Percentiles rank a stretch among this genome's conserved stretches.
These are phyloP conservation scores for Terfezia claveryi DNA, from an alignment of 495 filamentous ascomycete species.

Conservation along the genomic window DNA sequence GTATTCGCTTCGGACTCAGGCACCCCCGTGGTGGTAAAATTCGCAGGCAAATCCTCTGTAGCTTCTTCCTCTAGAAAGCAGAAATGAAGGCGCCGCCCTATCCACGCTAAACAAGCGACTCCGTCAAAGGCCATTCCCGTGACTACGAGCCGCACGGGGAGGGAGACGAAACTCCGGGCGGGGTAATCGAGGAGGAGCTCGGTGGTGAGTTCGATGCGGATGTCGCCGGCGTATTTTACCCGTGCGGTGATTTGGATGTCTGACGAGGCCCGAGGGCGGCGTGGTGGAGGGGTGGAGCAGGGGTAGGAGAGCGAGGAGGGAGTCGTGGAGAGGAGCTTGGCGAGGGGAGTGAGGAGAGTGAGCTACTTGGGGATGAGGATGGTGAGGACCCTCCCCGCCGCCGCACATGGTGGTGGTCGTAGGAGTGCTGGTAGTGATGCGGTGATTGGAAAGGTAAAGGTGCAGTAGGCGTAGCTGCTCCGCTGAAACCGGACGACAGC, in stretches of 20 bases:
- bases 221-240: constrained; percentile 64
- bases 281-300: constrained; percentile 4
- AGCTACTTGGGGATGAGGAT: background rate
- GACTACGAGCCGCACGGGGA: constrained; percentile 77
- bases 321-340: constrained; percentile 4
- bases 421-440: constrained; percentile 8
- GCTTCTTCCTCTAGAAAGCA: constrained; percentile 88
- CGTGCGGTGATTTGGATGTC: constrained; percentile 83
- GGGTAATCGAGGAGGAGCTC: constrained; percentile 94
- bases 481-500: constrained; percentile 54
- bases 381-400: too few relatives aligned
- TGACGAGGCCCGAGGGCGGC: background rate
- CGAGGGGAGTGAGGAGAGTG: constrained; percentile 6
- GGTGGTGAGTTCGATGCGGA: constrained; percentile 69
- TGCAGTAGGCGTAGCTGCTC: constrained; percentile 24
- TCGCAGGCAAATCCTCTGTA: constrained; percentile 24
- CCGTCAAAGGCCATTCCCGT: constrained; percentile 90
- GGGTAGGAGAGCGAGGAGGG: constrained; percentile 2
- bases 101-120: constrained; percentile 73
- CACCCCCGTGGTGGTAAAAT: constrained; percentile 9
- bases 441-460: constrained; percentile 13
- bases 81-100: constrained; percentile 63
- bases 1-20: background rate
- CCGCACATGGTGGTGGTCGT: constrained; percentile 4
- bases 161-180: constrained; percentile 85